Conservation (phyloP, 2,329 filamentous ascomycete genomes). For the Aureobasidium uvarum region DNA sequence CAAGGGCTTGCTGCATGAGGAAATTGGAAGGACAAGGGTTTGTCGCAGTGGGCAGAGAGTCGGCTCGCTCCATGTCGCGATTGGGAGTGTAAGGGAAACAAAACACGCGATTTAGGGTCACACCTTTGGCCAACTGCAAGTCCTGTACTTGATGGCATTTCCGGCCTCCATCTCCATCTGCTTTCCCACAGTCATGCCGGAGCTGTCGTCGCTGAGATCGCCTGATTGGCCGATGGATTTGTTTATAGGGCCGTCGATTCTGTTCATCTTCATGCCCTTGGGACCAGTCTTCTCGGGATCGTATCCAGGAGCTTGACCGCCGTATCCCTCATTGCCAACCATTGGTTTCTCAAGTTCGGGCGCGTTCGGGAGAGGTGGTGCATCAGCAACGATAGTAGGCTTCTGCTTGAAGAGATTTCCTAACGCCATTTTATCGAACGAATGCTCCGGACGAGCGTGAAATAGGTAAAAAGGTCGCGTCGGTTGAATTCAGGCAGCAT, state of each 20-base stretch:
- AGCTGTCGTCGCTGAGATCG: constrained; percentile 37
- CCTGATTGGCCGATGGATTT: constrained; percentile 37
- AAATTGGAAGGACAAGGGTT: neutral
- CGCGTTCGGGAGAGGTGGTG: constrained; percentile 26
- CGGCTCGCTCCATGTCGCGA: constrained; percentile 11
- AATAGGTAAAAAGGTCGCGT: constrained; percentile 42
- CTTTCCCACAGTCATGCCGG: constrained; percentile 52
- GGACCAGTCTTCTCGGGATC: constrained; percentile 37
- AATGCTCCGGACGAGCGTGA: constrained; percentile 45
- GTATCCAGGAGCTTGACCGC: constrained; percentile 31
- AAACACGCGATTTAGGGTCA: constrained; percentile 23
- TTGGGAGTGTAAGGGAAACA: neutral
- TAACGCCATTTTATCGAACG: constrained; percentile 55
- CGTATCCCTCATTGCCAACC: constrained; percentile 32
- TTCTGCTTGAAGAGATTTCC: constrained; percentile 31
- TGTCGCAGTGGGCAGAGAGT: constrained; percentile 18
- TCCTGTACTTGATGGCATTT: constrained; percentile 84
- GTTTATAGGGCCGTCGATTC: constrained; percentile 42
- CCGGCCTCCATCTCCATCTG: constrained; percentile 76
- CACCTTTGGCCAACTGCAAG: constrained; percentile 89
- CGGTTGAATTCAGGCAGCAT: constrained; percentile 41
- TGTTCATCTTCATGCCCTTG: constrained; percentile 41
- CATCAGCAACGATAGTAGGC: constrained; percentile 25
- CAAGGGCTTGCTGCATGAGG: neutral
- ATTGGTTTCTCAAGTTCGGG: constrained; percentile 28